Percentiles rank a stretch among this genome's conserved stretches.
Evolutionary conservation across 257 asterid genomes (phyloP).

Genomic region (Cordia subcordata): DNA sequence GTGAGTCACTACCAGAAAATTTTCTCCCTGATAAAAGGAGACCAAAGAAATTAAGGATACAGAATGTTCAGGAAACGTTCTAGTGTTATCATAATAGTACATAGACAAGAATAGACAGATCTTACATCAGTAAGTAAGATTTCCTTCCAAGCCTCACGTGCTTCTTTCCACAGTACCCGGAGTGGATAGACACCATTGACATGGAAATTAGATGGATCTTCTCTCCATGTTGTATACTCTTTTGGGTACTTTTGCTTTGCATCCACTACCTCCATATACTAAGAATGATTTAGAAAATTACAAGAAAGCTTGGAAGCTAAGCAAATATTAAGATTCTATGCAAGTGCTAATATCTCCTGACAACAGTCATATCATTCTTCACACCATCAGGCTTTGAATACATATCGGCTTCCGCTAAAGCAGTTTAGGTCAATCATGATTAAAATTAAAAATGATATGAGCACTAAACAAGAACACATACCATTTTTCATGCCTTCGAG

Average conservation of each 20-base stretch:
- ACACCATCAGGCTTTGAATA: too few relatives aligned
- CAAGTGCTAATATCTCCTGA: too few relatives aligned
- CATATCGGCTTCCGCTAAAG: background rate
- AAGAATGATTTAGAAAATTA: slow-evolving; percentile 40
- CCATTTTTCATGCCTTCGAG: slow-evolving; percentile 89
- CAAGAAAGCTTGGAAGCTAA: background rate
- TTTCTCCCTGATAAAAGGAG: slow-evolving; percentile 50
- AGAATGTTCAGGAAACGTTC: background rate
- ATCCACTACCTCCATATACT: slow-evolving; percentile 87
- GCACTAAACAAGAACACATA: slow-evolving; percentile 23
- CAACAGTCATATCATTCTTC: too few relatives aligned
- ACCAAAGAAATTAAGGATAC: background rate
- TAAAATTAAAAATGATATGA: background rate
- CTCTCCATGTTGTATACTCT: slow-evolving; percentile 74
- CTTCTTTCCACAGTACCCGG: slow-evolving; percentile 48
- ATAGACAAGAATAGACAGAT: background rate
- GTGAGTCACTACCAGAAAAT: slow-evolving; percentile 69
- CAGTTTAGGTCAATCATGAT: too few relatives aligned
- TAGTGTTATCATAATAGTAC: background rate
- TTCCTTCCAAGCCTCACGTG: slow-evolving; percentile 70
- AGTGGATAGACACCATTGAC: slow-evolving; percentile 58
- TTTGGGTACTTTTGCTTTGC: slow-evolving; percentile 58
- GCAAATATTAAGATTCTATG: too few relatives aligned
- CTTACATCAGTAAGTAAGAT: slow-evolving; percentile 59
- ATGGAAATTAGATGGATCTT: slow-evolving; percentile 61